A percentile compares a stretch with the other conserved stretches of the same genome.
Conservation (phyloP, 805 yeast species). For the Ogataea nitratoaversa region DNA sequence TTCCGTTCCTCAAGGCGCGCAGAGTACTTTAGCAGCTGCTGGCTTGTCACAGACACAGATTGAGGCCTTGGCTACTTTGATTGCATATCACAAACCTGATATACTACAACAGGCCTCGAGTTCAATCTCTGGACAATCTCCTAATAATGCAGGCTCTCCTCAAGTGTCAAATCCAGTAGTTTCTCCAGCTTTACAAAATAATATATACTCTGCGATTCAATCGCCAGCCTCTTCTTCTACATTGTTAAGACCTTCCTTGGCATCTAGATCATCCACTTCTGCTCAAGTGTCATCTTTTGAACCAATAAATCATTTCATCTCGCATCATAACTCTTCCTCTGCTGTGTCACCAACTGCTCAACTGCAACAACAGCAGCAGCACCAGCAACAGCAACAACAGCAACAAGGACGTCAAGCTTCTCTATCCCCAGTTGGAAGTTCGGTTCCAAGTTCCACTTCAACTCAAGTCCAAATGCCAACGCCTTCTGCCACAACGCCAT, state of each 20-base stretch:
- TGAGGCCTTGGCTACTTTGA: constrained; percentile 65
- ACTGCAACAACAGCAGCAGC: not conserved
- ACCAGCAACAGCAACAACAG: not conserved
- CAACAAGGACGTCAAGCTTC: not conserved
- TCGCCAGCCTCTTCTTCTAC: not conserved
- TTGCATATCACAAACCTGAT: constrained; percentile 55
- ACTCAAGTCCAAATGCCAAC: not conserved
- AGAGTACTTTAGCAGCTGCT: constrained; percentile 54
- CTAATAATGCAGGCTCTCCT: not conserved
- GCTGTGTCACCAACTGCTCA: not conserved
- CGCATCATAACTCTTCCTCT: not conserved
- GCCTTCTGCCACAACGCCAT: not conserved
- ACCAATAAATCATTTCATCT: constrained; percentile 6
- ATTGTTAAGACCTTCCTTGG: constrained; percentile 4
- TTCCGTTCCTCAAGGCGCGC: constrained; percentile 72
- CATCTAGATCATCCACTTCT: constrained; percentile 7
- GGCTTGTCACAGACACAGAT: constrained; percentile 69
- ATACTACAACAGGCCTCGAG: constrained; percentile 9
- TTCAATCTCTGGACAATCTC: constrained; percentile 1
- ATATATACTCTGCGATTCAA: not conserved
- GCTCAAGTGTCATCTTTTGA: constrained; percentile 13
- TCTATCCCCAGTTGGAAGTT: not conserved
- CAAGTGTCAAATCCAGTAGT: not conserved
- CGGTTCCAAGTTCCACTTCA: not conserved
- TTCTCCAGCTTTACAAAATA: not conserved